A percentile compares a stretch with the other conserved stretches of the same genome.
phyloP scores from a whole-genome alignment of 2,329 filamentous ascomycete genomes.

The Trichoderma oligosporum region DNA sequence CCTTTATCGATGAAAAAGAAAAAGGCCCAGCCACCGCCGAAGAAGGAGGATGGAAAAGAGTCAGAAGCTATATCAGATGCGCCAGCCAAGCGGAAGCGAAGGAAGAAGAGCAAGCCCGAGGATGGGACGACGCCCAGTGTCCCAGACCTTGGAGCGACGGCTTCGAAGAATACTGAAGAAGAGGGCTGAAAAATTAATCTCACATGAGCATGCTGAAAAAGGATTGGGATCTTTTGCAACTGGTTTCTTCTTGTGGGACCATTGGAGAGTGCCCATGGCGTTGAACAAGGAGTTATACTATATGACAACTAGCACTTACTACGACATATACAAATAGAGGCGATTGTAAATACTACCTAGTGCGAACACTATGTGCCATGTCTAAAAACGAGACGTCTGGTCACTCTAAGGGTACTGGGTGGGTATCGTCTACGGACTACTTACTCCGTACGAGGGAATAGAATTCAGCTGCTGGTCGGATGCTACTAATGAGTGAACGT shows the following conservation, averaged over 20 bases:
- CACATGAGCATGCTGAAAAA: background rate
- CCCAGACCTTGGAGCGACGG: slow-evolving; percentile 17
- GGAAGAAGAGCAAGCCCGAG: slow-evolving; percentile 30
- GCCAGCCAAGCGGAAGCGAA: slow-evolving; percentile 32
- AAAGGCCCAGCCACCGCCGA: slow-evolving; percentile 27
- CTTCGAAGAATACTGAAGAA: slow-evolving; percentile 19
- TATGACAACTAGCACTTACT: background rate
- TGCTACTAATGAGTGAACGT: too few relatives aligned
- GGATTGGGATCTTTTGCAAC: too few relatives aligned
- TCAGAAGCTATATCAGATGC: slow-evolving; percentile 26
- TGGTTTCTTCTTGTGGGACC: background rate
- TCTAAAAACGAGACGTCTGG: background rate
- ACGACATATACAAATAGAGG: slow-evolving; percentile 1
- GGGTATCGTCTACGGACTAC: too few relatives aligned
- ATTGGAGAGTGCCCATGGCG: background rate
- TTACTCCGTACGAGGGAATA: too few relatives aligned
- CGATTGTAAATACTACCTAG: slow-evolving; percentile 3
- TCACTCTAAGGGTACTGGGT: too few relatives aligned
- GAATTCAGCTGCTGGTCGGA: too few relatives aligned
- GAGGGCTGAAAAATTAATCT: slow-evolving; percentile 22
- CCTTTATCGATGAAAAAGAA: slow-evolving; percentile 66
- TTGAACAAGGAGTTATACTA: background rate
- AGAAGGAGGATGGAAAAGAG: slow-evolving; percentile 25
- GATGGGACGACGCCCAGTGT: slow-evolving; percentile 21
- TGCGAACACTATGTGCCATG: background rate